phyloP scores from a whole-genome alignment of 129 eudicot species.

The Helianthus annuus region HanXRQr2.0-SUNRISE NC_035448.2:190889301-190889800 shows the following conservation, averaged over 20 bases:
- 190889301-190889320: background rate
- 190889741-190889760: background rate
- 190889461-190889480: too few relatives aligned
- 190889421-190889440: too few relatives aligned
- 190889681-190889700: background rate
- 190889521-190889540: too few relatives aligned
- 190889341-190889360: too few relatives aligned
- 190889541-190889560: too few relatives aligned
- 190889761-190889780: background rate
- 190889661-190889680: background rate
- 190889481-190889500: too few relatives aligned
- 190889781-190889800: background rate
- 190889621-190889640: background rate
- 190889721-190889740: background rate
- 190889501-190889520: too few relatives aligned
- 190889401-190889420: too few relatives aligned
- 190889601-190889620: slow-evolving; percentile 37
- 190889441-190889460: too few relatives aligned
- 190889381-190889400: too few relatives aligned
- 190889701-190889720: background rate
- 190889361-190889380: too few relatives aligned
- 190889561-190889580: too few relatives aligned
- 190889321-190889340: background rate
- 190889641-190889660: background rate
- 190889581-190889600: background rate